Percentiles rank a stretch among this genome's conserved stretches.
These are phyloP conservation scores for Botrytis hyacinthi DNA, from an alignment of 2,329 filamentous ascomycete genomes.

Conservation along the genomic window DNA sequence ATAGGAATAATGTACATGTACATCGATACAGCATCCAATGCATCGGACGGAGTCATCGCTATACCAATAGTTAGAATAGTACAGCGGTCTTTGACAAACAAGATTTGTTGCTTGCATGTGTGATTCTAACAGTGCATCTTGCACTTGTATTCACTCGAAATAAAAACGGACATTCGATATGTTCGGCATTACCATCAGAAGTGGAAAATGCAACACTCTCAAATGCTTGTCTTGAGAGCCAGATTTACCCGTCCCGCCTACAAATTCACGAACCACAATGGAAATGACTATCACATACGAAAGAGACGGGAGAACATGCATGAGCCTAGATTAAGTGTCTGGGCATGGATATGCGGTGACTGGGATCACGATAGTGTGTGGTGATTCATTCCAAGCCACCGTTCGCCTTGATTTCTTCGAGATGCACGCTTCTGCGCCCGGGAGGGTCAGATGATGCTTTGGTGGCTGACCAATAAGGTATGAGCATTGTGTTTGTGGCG, in stretches of 20 bases:
- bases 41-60: background rate
- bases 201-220: background rate
- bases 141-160: background rate
- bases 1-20: conserved; percentile 4
- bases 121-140: background rate
- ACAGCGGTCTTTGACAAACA: background rate
- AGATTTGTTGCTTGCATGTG: background rate
- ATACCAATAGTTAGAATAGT: background rate
- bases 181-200: background rate
- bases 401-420: conserved; percentile 14
- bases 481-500: background rate
- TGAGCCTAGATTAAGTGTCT: conserved; percentile 2
- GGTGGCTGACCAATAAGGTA: background rate
- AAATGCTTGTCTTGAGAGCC: background rate
- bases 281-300: background rate
- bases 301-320: conserved; percentile 12
- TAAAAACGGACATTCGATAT: background rate
- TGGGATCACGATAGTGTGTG: background rate
- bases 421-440: background rate
- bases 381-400: conserved; percentile 9
- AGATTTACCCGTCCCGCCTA: background rate
- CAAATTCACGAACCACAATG: background rate
- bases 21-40: background rate
- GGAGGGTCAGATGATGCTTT: conserved; percentile 9
- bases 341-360: conserved; percentile 11